phyloP scores from a whole-genome alignment of 306 rosid species.

The Prunus dulcis region DNA sequence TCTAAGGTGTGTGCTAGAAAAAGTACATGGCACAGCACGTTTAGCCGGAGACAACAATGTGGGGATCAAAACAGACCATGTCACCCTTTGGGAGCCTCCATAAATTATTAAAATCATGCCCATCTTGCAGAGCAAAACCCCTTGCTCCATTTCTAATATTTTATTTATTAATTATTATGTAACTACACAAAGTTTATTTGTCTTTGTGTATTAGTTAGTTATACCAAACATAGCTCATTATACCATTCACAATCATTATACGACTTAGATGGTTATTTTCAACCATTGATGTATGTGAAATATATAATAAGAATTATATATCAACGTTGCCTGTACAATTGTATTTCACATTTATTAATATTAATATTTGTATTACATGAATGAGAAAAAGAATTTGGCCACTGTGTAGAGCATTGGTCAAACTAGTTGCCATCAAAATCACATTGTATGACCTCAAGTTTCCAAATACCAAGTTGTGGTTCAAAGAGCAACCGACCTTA shows the following conservation, averaged over 20 bases:
- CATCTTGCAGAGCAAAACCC: constrained; percentile 28
- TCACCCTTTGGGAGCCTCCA: background rate
- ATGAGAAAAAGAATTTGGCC: background rate
- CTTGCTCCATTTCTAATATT: background rate
- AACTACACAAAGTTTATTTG: background rate
- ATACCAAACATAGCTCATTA: constrained; percentile 12
- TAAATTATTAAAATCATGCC: constrained; percentile 22
- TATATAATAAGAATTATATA: background rate
- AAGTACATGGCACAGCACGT: constrained; percentile 32
- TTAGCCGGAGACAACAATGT: constrained; percentile 24
- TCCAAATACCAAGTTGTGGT: constrained; percentile 2
- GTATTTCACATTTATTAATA: background rate
- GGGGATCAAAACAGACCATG: constrained; percentile 31
- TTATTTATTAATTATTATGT: background rate
- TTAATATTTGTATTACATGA: too few relatives aligned
- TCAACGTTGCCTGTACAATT: background rate
- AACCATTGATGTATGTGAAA: accelerated
- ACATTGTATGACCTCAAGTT: background rate
- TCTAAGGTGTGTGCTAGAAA: constrained; percentile 13
- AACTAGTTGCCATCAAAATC: constrained; percentile 1
- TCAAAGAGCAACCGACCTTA: background rate
- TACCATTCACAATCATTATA: background rate
- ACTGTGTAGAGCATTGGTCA: background rate
- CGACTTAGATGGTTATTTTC: background rate
- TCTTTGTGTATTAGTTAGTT: background rate